Evolutionary conservation across 345 rosid species (phyloP), one percentile per base, ranked within the genome.

Genomic region (Kernera saxatilis): DNA sequence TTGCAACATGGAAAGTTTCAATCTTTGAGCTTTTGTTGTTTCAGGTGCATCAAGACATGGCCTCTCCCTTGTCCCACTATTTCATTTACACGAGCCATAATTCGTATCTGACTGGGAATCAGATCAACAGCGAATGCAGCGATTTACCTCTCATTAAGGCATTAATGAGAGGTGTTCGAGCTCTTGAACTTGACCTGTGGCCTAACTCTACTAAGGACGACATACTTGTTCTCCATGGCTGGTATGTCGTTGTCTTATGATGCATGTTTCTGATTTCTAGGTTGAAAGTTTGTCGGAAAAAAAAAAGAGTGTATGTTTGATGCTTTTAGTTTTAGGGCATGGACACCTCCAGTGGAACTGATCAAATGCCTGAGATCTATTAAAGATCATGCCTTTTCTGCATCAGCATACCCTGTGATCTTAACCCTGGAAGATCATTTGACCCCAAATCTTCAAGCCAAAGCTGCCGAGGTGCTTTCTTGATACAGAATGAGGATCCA

Each of bases 161-260:
- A 1, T 53, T 95, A 68, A 70, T 77, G 60, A 81, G 75, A 81
- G 99, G 96, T 9, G 93, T 90, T 17, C 57, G 99, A 77, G 99
- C 87, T 26, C 88, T 95, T 39, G 97, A 95, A 75, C 90, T 95
- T 82, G 99, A 95, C 76, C 56, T 95, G 53, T 94, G 99, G 99
- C 99, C 99, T 3, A 92, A 95, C 82, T 84, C 91, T 18, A 64
- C 79, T 0, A 87, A 87, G 21, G 88, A 89, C 22, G 74, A 81
- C 74, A 88, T 92, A 27, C 82, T 86, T 61, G 97, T 95, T 71
- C 96, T 84, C 26, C 99, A 92, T 75, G 99, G 98, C 67, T 82
- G 98, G 99, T 94, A 73, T 37, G 60, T 55, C 40, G 25, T 48
- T 75, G 36, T 49, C 32, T 37, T 25, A 19, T 77, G 6, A 17